These are phyloP conservation scores for Lactifluus pinguis DNA, from an alignment of 768 basidiomycete species.

Conservation along the genomic window DNA sequence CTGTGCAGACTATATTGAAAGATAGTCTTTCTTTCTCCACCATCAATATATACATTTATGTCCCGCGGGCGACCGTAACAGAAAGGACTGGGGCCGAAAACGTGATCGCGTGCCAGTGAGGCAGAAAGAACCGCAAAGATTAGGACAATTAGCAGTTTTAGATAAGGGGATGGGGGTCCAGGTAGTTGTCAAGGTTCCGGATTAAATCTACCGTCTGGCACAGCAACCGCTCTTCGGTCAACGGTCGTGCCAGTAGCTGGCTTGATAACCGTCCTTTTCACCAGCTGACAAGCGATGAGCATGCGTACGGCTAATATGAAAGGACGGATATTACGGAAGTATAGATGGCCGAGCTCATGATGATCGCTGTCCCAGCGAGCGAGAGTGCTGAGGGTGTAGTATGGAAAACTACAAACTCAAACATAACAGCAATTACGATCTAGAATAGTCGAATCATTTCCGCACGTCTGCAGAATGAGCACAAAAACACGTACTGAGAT, in stretches of 20 bases:
- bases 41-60: too few species aligned
- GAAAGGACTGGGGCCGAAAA: too few species aligned
- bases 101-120: too few species aligned
- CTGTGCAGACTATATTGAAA: too few species aligned
- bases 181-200: neutral
- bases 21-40: too few species aligned
- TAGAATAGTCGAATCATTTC: neutral
- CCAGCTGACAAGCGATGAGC: neutral
- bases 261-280: neutral
- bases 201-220: neutral
- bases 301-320: neutral
- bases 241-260: neutral
- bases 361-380: conserved; percentile 53
- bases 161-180: too few species aligned
- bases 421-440: conserved; percentile 56
- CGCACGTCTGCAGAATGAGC: neutral
- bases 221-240: neutral
- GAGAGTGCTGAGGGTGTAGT: conserved; percentile 49
- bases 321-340: conserved; percentile 42
- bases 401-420: conserved; percentile 61
- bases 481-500: conserved; percentile 33
- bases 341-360: conserved; percentile 52
- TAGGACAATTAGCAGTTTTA: too few species aligned
- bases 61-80: too few species aligned
- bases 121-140: too few species aligned